Percentiles rank a stretch among this genome's conserved stretches.
Conservation (phyloP, 805 yeast species). For the Yamadazyma insecticola region DNA sequence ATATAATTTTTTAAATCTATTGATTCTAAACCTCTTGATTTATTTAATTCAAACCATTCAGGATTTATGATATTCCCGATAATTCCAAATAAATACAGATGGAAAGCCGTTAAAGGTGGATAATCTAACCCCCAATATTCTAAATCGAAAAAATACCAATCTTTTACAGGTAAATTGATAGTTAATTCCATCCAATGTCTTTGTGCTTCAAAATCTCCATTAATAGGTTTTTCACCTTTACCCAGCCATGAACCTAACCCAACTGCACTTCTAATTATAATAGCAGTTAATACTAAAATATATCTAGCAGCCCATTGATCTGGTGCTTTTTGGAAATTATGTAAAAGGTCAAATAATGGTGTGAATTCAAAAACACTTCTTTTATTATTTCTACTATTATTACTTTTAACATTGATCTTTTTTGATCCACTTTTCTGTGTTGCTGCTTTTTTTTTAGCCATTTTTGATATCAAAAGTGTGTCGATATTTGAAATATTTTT, state of each 20-base stretch:
- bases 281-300: conserved; percentile 64
- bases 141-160: conserved; percentile 89
- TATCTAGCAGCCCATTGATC: conserved; percentile 90
- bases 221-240: conserved; percentile 62
- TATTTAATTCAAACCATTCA: conserved; percentile 70
- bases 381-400: conserved; percentile 1
- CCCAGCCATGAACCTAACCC: conserved; percentile 92
- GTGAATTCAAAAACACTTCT: conserved; percentile 28
- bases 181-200: conserved; percentile 98
- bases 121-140: conserved; percentile 96
- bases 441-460: too few relatives aligned
- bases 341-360: conserved; percentile 74
- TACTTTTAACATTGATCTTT: too few relatives aligned
- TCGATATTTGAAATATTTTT: too few relatives aligned
- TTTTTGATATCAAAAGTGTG: too few relatives aligned
- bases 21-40: conserved; percentile 73
- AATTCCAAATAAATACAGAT: conserved; percentile 74
- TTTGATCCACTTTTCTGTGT: too few relatives aligned
- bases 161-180: conserved; percentile 57
- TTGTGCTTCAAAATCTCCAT: conserved; percentile 97
- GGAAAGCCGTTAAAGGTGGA: conserved; percentile 95
- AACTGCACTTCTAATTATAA: conserved; percentile 76
- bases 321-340: conserved; percentile 73
- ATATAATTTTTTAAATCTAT: conserved; percentile 70
- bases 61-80: conserved; percentile 63